Evolutionary conservation across 768 basidiomycete genomes (phyloP).

Genomic region (Phanerochaete sordida): DNA sequence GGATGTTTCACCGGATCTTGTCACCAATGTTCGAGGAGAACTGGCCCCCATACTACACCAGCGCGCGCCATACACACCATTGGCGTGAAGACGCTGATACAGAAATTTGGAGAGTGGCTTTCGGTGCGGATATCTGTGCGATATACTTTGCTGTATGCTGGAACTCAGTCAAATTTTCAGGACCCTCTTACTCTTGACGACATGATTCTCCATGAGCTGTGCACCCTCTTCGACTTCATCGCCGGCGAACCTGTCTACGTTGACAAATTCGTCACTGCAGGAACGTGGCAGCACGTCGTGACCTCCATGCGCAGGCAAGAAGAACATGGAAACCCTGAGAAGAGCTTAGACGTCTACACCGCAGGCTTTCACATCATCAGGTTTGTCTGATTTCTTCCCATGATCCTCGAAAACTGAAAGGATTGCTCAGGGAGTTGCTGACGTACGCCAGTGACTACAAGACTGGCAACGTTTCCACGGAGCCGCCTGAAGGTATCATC

Average conservation of each 20-base stretch:
- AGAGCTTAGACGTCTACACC: background rate
- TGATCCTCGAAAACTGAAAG: no score
- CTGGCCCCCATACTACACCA: background rate
- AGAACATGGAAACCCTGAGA: background rate
- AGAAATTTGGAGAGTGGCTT: background rate
- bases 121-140: background rate
- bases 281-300: background rate
- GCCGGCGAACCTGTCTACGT: background rate
- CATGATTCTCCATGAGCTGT: background rate
- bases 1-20: background rate
- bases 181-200: background rate
- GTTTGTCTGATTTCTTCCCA: background rate
- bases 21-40: background rate
- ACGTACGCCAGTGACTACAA: background rate
- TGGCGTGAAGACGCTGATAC: background rate
- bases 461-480: background rate
- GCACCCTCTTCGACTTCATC: background rate
- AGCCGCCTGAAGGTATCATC: background rate
- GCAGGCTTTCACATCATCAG: background rate
- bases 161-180: background rate
- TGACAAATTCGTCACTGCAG: background rate
- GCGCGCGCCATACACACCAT: background rate
- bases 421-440: background rate
- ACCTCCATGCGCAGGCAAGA: background rate
- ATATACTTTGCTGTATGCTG: background rate